Evolutionary conservation across 805 yeast genomes (phyloP).

Genomic region (Ascoidea rubescens): DNA sequence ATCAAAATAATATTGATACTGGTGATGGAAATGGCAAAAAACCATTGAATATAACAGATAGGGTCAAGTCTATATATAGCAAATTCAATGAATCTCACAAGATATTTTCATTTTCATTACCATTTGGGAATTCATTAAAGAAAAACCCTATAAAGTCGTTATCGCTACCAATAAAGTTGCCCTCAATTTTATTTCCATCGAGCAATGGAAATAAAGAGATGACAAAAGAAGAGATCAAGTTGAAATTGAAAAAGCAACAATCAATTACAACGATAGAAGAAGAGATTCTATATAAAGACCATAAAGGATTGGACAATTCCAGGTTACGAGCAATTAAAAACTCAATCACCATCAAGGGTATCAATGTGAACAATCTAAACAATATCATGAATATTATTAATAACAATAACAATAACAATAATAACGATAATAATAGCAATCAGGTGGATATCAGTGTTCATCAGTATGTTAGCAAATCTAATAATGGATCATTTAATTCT

Average conservation of each 20-base stretch:
- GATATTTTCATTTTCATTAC: constrained; percentile 43
- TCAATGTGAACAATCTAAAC: constrained; percentile 16
- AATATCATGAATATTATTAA: constrained; percentile 14
- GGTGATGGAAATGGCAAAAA: not conserved
- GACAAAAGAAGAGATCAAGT: constrained; percentile 21
- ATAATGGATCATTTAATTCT: not conserved
- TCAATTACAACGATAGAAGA: constrained; percentile 53
- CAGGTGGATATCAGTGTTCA: constrained; percentile 10
- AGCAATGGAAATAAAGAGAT: constrained; percentile 14
- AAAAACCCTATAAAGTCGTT: constrained; percentile 16
- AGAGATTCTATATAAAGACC: constrained; percentile 35
- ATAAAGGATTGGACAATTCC: constrained; percentile 49
- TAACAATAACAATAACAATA: constrained; percentile 13
- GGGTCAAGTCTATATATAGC: not conserved
- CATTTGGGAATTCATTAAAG: constrained; percentile 34
- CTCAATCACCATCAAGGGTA: constrained; percentile 38
- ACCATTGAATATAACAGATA: not conserved
- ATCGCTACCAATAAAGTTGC: constrained; percentile 9
- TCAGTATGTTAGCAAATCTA: not conserved
- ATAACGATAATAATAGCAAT: constrained; percentile 9
- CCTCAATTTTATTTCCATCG: constrained; percentile 6
- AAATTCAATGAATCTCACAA: constrained; percentile 15
- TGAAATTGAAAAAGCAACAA: constrained; percentile 36
- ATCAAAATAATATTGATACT: not conserved
- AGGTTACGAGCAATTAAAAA: constrained; percentile 58